Conservation (phyloP, 2,329 filamentous ascomycete species). For the Cercospora sesami region DNA sequence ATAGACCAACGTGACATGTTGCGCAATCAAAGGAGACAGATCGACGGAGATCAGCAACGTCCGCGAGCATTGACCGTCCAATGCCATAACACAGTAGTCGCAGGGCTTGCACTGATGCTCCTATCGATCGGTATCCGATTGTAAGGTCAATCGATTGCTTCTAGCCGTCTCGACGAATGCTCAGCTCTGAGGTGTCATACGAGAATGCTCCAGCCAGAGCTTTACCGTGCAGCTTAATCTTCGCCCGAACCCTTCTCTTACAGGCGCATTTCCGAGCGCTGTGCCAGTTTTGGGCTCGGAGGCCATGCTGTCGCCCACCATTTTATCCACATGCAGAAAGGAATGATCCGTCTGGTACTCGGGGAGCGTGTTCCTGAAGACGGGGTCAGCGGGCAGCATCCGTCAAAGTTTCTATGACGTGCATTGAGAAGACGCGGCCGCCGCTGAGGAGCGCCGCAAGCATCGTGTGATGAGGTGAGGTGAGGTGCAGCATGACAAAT, state of each 20-base stretch:
- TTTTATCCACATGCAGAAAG: neutral
- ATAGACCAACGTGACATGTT: neutral
- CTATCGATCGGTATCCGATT: neutral
- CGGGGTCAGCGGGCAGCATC: neutral
- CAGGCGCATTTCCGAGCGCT: neutral
- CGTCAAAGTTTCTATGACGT: neutral
- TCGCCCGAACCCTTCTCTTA: neutral
- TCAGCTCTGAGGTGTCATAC: neutral
- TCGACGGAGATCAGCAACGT: neutral
- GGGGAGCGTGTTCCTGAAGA: neutral
- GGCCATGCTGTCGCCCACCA: too few species aligned
- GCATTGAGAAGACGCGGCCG: neutral
- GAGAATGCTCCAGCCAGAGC: neutral
- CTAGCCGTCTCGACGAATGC: neutral
- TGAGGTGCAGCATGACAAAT: neutral
- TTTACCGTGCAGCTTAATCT: neutral
- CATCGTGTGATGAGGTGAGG: neutral
- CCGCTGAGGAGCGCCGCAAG: neutral
- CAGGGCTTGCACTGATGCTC: too few species aligned
- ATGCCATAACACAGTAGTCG: neutral
- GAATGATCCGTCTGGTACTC: neutral
- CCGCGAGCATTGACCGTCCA: neutral
- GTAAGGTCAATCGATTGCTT: neutral
- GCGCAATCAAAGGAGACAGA: neutral
- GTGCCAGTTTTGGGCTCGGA: neutral